These are phyloP conservation scores for Terana coerulea DNA, from an alignment of 768 basidiomycete species.

Conservation along the genomic window DNA sequence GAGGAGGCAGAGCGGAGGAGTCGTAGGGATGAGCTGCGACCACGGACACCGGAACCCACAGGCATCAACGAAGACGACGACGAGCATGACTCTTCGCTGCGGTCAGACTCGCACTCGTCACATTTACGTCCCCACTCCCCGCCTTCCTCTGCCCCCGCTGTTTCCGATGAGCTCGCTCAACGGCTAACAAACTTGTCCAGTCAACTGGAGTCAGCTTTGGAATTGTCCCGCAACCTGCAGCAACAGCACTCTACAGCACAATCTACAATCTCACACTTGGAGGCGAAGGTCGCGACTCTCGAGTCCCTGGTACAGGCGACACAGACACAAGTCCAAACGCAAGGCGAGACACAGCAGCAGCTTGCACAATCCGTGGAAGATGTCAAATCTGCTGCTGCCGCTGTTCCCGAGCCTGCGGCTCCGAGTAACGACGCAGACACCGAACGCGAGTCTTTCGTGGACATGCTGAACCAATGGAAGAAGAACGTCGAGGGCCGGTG, in stretches of 20 bases:
- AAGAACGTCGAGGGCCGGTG: constrained; percentile 76
- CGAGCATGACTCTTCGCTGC: constrained; percentile 15
- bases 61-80: constrained; percentile 45
- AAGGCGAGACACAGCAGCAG: constrained; percentile 30
- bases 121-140: constrained; percentile 19
- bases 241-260: constrained; percentile 77
- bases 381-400: constrained; percentile 26
- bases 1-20: constrained; percentile 43
- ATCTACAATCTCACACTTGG: constrained; percentile 62
- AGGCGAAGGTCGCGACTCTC: constrained; percentile 64
- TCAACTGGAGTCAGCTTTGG: constrained; percentile 74
- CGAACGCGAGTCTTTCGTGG: constrained; percentile 48
- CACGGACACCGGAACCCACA: constrained; percentile 79
- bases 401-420: constrained; percentile 19
- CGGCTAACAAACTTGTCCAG: constrained; percentile 59
- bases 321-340: constrained; percentile 36
- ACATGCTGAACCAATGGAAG: constrained; percentile 69
- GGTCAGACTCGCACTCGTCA: not conserved
- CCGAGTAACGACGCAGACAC: constrained; percentile 22
- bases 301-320: constrained; percentile 61
- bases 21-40: constrained; percentile 55
- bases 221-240: constrained; percentile 69
- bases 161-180: constrained; percentile 54
- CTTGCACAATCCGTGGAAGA: constrained; percentile 24
- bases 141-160: constrained; percentile 22